phyloP scores from a whole-genome alignment of 441 rosid genomes.

The Omphalea diandra region DNA sequence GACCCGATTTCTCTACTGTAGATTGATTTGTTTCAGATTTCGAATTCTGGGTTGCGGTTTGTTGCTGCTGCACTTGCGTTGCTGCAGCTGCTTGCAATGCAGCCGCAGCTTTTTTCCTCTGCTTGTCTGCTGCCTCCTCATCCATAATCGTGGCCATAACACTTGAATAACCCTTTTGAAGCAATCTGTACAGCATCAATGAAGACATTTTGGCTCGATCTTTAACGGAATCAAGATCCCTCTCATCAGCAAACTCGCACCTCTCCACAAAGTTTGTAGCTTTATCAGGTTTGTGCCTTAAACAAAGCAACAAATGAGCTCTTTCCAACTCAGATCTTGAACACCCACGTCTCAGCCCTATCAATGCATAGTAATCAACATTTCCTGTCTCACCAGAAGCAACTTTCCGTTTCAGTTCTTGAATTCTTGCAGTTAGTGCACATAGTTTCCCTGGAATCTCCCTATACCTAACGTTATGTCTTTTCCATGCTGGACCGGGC shows the following conservation, averaged over 20 bases:
- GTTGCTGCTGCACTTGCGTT: conserved; percentile 46
- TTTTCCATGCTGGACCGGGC: conserved; percentile 89
- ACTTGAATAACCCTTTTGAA: conserved; percentile 72
- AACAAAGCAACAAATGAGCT: conserved; percentile 63
- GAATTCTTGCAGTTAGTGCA: conserved; percentile 57
- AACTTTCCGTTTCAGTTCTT: conserved; percentile 61
- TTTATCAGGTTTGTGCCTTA: conserved; percentile 81
- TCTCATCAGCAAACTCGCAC: conserved; percentile 70
- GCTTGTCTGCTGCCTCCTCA: conserved; percentile 65
- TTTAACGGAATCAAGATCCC: conserved; percentile 62
- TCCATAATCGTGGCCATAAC: conserved; percentile 55
- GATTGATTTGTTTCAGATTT: conserved; percentile 20
- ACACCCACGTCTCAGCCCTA: conserved; percentile 77
- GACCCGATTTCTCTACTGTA: conserved; percentile 27
- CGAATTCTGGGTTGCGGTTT: conserved; percentile 28
- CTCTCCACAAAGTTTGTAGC: conserved; percentile 62
- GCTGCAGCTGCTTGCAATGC: too few relatives aligned
- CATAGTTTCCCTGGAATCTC: conserved; percentile 79
- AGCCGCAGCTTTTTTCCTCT: conserved; percentile 50
- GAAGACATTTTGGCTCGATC: conserved; percentile 79
- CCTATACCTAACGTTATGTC: conserved; percentile 61
- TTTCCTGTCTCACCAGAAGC: conserved; percentile 72
- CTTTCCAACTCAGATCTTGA: conserved; percentile 79
- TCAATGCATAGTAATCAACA: conserved; percentile 73
- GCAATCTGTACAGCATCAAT: conserved; percentile 69